Base-by-base conservation (phyloP, 2,329 filamentous ascomycete genomes). In the Xylariaceae sp. region DNA sequence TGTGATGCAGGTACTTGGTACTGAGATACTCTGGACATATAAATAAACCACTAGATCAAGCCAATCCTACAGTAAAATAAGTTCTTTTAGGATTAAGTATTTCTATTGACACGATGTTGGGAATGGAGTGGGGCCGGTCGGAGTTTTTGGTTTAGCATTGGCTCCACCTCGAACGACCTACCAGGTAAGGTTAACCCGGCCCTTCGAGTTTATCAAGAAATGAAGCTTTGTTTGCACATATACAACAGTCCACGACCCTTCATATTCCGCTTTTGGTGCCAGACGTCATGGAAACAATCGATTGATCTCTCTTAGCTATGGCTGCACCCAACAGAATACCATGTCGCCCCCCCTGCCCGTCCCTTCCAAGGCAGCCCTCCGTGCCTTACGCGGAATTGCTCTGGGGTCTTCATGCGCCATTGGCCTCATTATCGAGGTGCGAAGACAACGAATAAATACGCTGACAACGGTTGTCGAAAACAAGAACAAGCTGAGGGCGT, bases 391-490 rank as follows among this genome's bases (percentile, higher is more conserved):
- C 44, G 69, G 73, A 46, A 65, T 77, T 42, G 67, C 74, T 39
- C 59, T 78, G 12, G 74, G 74, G 35, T 77, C 74, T 2, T 75
- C 74, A 7, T 78, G 73, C 52, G 76, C 73, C 29, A 65, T 78
- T 39, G 67, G 70, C 34, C 55, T 74, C 17, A 61, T 78, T 39
- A 65, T 74, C 41, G 74, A 78, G 57, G 74, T 78, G 56, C 71
- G 73, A 33, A 67, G 74, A 43, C 70, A 72, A 41, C 69, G 73
- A 17, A 70, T 77, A 44, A 69, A 70, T 38, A 63, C 73, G 31
- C 66, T 72, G 23, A 64, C 64, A 31, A 62, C 69, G 14, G 69
- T 71, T 12, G 63, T 74, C 24, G 64, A 71, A 3, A 78, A 78
- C 62, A 71, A 69, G 15, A 62, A 70, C 38, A 74, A 67, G 40